A percentile compares a stretch with the other conserved stretches of the same genome.
These are phyloP conservation scores for Westerdykella ornata DNA, from an alignment of 2,329 filamentous ascomycete species.

Conservation along the genomic window DNA sequence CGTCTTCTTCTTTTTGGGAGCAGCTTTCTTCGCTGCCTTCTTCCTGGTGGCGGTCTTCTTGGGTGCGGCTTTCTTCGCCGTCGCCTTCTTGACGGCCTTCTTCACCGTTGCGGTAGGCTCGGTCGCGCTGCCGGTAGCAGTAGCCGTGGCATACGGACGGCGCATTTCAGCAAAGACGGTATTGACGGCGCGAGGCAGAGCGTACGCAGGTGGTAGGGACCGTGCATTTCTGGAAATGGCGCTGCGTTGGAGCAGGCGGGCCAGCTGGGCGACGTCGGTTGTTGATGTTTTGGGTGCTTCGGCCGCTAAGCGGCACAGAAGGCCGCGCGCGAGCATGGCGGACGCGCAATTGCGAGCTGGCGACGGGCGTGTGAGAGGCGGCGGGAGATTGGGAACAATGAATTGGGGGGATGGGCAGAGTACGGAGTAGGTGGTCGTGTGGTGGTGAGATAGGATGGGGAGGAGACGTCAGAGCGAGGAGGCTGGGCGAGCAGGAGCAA, in stretches of 20 bases:
- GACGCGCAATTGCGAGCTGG: neutral
- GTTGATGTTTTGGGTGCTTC: conserved; percentile 30
- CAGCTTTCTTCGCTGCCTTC: conserved; percentile 6
- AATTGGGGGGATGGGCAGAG: conserved; percentile 8
- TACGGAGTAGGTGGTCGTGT: no score
- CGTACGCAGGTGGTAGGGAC: conserved; percentile 11
- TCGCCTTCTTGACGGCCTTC: conserved; percentile 20
- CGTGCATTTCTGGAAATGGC: conserved; percentile 18
- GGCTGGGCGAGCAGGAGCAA: neutral
- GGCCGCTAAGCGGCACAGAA: conserved; percentile 32
- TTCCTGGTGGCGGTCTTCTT: conserved; percentile 19
- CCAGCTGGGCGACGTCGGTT: conserved; percentile 33
- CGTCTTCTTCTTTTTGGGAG: conserved; percentile 7
- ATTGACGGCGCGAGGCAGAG: conserved; percentile 22
- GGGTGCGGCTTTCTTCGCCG: conserved; percentile 17
- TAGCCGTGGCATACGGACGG: conserved; percentile 33
- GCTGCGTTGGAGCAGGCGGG: conserved; percentile 23
- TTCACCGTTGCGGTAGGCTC: conserved; percentile 30
- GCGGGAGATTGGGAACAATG: conserved; percentile 11
- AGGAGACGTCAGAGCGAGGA: neutral
- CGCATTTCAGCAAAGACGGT: conserved; percentile 13
- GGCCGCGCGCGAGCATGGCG: conserved; percentile 33
- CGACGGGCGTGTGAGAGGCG: neutral
- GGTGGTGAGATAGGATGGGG: conserved; percentile 8
- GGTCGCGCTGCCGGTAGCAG: conserved; percentile 12